These are phyloP conservation scores for Avena eriantha DNA, from an alignment of 176 grass and related monocot genomes.

Conservation along the genomic window DNA sequence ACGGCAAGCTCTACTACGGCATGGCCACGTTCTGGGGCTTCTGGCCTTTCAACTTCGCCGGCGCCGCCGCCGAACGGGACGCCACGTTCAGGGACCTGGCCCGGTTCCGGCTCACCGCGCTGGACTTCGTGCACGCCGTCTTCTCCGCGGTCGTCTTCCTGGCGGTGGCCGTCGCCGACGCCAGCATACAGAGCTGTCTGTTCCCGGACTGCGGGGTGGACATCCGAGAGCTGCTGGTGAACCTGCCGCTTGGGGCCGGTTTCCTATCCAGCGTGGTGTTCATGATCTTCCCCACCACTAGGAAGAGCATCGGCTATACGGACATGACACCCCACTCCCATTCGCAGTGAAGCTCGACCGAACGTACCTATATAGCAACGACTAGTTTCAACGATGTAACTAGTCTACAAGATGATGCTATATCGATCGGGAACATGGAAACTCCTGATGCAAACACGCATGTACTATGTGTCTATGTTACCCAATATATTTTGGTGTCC, in stretches of 20 bases:
- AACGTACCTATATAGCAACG: too few species aligned
- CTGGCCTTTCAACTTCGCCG: not conserved
- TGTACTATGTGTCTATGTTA: not conserved
- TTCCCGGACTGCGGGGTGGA: conserved; percentile 5
- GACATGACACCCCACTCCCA: not conserved
- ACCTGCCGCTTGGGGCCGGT: not conserved
- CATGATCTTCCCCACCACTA: conserved; percentile 8
- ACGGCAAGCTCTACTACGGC: conserved; percentile 3
- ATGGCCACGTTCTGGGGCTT: not conserved
- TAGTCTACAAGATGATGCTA: not conserved
- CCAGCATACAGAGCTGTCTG: not conserved
- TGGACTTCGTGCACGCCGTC: conserved; percentile 2
- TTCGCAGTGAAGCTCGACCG: not conserved
- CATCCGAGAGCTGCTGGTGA: not conserved
- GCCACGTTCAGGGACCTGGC: not conserved
- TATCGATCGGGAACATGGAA: not conserved
- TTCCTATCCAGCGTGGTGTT: conserved; percentile 5
- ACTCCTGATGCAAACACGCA: not conserved
- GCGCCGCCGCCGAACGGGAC: not conserved
- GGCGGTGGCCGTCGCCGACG: conserved; percentile 1
- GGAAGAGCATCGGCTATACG: conserved; percentile 4
- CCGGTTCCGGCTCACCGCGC: conserved; percentile 10
- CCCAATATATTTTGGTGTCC: too few species aligned
- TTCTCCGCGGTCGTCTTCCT: not conserved
- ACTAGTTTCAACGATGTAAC: not conserved